A percentile compares a stretch with the other conserved stretches of the same genome.
Evolutionary conservation across 495 filamentous ascomycete species (phyloP).

Genomic region (Amniculicola lignicola): DNA sequence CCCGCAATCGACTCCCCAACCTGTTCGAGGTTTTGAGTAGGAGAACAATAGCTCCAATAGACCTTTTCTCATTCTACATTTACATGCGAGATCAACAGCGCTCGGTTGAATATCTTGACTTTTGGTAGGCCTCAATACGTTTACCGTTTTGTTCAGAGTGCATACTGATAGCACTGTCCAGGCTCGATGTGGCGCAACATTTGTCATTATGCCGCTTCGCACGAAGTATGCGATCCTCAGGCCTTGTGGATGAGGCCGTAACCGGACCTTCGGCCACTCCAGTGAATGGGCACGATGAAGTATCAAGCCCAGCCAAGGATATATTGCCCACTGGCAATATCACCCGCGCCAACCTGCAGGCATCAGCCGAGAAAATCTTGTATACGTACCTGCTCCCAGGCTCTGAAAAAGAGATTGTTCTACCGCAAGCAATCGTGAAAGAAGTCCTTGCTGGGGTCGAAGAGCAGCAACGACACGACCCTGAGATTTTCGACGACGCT

Average conservation of each 20-base stretch:
- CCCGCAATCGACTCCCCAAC: too few species aligned
- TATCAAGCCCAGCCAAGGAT: background rate
- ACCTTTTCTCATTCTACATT: conserved; percentile 97
- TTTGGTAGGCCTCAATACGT: conserved; percentile 66
- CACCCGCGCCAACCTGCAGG: conserved; percentile 75
- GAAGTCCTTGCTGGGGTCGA: conserved; percentile 78
- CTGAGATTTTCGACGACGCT: background rate
- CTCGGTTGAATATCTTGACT: conserved; percentile 93
- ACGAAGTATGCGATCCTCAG: background rate
- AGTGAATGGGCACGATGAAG: background rate
- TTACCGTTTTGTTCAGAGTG: background rate
- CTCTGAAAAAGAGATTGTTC: conserved; percentile 85
- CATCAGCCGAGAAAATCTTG: conserved; percentile 91
- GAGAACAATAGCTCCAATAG: too few species aligned
- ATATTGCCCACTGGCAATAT: background rate
- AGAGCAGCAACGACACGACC: conserved; percentile 41
- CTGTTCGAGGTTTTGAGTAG: too few species aligned
- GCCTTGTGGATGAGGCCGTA: too few species aligned
- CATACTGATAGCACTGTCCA: background rate
- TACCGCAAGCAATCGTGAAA: conserved; percentile 76
- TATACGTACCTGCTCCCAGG: conserved; percentile 89
- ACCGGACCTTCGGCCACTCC: too few species aligned
- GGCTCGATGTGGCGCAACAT: background rate
- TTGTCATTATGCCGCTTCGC: background rate
- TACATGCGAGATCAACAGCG: conserved; percentile 97